These are phyloP conservation scores for Pyrenophora teres DNA, from an alignment of 2,329 filamentous ascomycete species.

Conservation along the genomic window DNA sequence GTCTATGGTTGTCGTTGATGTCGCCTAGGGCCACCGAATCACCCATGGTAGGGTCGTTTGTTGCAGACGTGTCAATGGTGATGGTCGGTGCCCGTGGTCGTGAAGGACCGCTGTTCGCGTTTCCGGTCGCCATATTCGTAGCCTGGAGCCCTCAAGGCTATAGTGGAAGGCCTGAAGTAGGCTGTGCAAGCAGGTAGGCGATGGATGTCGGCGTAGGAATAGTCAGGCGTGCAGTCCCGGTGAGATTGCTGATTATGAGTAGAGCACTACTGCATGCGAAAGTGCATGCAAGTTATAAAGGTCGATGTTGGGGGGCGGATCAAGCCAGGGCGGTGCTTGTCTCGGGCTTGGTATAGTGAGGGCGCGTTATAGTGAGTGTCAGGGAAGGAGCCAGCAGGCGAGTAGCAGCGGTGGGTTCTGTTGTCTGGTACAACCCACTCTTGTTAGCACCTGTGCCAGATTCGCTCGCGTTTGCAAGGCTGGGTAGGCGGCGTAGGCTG, in stretches of 20 bases:
- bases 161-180: conserved; percentile 5
- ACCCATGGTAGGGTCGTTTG: conserved; percentile 41
- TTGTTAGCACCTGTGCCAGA: not conserved
- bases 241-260: conserved; percentile 17
- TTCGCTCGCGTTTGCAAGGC: not conserved
- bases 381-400: conserved; percentile 8
- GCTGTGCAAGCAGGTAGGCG: conserved; percentile 18
- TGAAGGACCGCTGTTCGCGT: conserved; percentile 37
- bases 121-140: conserved; percentile 36
- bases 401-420: not conserved
- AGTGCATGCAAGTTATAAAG: conserved; percentile 15
- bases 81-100: conserved; percentile 56
- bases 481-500: not conserved
- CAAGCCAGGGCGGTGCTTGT: not conserved
- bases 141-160: conserved; percentile 23
- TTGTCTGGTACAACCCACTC: not conserved
- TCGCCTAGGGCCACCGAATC: conserved; percentile 43
- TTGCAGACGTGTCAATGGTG: conserved; percentile 58
- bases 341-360: not conserved
- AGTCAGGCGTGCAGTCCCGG: conserved; percentile 36
- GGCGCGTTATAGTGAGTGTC: not conserved
- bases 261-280: conserved; percentile 31
- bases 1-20: conserved; percentile 35
- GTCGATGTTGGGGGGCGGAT: conserved; percentile 11
- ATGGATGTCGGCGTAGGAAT: conserved; percentile 35